phyloP scores from a whole-genome alignment of 257 asterid species.

The Jacaranda copaia region DNA sequence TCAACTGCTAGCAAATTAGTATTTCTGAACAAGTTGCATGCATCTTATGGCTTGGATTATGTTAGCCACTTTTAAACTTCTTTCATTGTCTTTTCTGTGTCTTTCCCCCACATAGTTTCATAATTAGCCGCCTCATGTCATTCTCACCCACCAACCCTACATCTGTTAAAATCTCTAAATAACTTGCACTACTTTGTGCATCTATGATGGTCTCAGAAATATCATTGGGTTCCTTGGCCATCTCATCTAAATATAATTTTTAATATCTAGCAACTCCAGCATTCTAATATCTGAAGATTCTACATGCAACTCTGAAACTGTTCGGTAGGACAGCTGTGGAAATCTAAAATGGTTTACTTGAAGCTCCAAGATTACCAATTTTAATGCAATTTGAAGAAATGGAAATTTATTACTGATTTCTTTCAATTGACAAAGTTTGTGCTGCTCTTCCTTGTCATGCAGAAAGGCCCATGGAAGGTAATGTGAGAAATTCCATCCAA shows the following conservation, averaged over 20 bases:
- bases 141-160: neutral
- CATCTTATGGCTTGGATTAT: neutral
- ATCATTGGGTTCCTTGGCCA: slow-evolving; percentile 8
- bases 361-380: slow-evolving; percentile 6
- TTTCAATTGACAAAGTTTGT: slow-evolving; percentile 16
- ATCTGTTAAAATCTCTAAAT: neutral
- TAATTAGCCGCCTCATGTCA: neutral
- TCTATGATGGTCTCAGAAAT: neutral
- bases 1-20: too few species aligned
- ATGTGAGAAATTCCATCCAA: slow-evolving; percentile 53
- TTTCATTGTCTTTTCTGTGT: neutral
- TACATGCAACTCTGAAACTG: too few species aligned
- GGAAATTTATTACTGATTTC: neutral
- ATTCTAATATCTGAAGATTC: too few species aligned
- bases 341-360: neutral
- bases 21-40: neutral
- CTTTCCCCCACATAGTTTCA: too few species aligned
- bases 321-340: too few species aligned
- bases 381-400: slow-evolving; percentile 3
- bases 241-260: too few species aligned
- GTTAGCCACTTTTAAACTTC: neutral
- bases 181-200: neutral
- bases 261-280: too few species aligned
- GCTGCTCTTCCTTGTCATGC: slow-evolving; percentile 40
- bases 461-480: slow-evolving; percentile 58